Base-by-base conservation (phyloP, 2,329 filamentous ascomycete species). In the Calycina herbarum region DNA sequence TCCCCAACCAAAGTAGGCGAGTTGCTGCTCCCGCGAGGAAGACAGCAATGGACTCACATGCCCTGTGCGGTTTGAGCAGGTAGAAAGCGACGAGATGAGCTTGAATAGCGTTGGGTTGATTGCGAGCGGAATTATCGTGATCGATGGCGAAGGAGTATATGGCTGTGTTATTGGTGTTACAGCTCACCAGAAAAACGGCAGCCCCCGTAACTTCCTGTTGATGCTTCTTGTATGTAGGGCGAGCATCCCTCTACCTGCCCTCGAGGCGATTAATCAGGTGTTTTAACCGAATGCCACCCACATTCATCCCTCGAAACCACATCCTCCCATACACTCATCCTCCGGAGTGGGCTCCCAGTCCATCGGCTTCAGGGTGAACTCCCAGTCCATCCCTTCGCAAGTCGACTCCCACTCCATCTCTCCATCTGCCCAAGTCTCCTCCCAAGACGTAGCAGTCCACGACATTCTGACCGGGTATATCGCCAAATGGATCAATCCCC, bases 1-100 rank as follows among this genome's bases (percentile, higher is more conserved):
- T 51, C 45, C 45, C 45, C 20, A 51, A 51, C 45, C 45, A 51
- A 24, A 51, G 45, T 51, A 51, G 45, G 45, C 45, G 20, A 24
- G 45, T 51, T 51, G 45, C 45, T 51, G 45, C 45, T 51, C 45
- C 45, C 45, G 45, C 45, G 45, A 51, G 45, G 45, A 51, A 51
- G 45, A 51, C 45, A 51, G 45, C 45, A 51, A 51, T 20, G 45
- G 6, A 24, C 20, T 24, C 17, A 51, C n/a, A 51, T 51, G 45
- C 45, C n/a, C 45, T 24, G 11, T 24, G 45, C 27, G 45, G 45
- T 24, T 11, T 51, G 45, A 51, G 13, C 4, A 27, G 10, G 45
- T 24, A 20, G 45, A 51, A 51, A 51, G 45, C 27, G 20, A 51
- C 45, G 45, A 51, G 45, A 51, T 51, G 45, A 51, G 45, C 45